Conservation (phyloP, 495 filamentous ascomycete genomes). For the Tirmania nivea region DNA sequence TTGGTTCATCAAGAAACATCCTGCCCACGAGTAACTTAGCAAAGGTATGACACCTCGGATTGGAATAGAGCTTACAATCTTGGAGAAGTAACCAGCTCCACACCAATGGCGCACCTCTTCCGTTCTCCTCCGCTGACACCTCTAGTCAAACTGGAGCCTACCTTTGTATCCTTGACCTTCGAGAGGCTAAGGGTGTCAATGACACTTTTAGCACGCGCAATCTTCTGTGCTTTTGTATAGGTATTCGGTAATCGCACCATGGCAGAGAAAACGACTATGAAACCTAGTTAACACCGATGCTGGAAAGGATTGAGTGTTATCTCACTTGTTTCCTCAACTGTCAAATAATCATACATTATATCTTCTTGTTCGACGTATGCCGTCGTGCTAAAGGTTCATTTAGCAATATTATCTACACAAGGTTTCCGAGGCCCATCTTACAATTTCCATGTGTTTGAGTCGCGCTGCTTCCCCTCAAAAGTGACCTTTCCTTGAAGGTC, state of each 20-base stretch:
- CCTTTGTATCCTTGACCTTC: constrained; percentile 53
- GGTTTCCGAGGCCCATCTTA: neutral
- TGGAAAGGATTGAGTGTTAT: neutral
- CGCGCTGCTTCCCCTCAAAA: neutral
- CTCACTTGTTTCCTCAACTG: constrained; percentile 43
- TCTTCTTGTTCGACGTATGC: neutral
- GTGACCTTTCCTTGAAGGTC: neutral
- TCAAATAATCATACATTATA: constrained; percentile 24
- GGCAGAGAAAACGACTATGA: constrained; percentile 44
- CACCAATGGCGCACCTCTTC: constrained; percentile 29
- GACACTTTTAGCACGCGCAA: constrained; percentile 17
- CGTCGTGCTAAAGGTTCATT: neutral
- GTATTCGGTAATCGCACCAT: constrained; percentile 25
- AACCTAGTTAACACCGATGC: too few species aligned
- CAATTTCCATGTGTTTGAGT: neutral
- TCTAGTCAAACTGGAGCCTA: constrained; percentile 61
- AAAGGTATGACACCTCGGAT: too few species aligned
- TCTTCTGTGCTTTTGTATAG: neutral
- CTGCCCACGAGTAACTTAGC: neutral
- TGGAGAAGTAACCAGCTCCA: neutral
- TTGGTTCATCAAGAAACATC: constrained; percentile 77
- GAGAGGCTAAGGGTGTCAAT: constrained; percentile 58
- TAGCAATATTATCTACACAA: neutral
- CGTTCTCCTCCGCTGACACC: constrained; percentile 67
- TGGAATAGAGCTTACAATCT: neutral